Evolutionary conservation across 345 rosid genomes (phyloP), one percentile per base, ranked within the genome.

Genomic region (Salix dunnii): DNA sequence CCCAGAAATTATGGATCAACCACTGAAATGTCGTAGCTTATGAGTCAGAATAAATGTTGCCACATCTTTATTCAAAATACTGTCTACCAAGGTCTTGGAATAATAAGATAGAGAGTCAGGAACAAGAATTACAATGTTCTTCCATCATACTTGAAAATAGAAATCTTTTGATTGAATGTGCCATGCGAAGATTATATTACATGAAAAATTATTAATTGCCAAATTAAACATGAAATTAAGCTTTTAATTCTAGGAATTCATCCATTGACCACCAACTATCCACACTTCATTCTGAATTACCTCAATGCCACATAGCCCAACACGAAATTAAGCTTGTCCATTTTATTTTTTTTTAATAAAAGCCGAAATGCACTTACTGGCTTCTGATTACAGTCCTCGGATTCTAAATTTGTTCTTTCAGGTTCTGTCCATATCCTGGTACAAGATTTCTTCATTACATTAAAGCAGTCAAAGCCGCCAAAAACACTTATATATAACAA

Each of bases 341-440:
- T 53, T n/a, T n/a, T n/a, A n/a, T n/a, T n/a, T 11, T n/a, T n/a
- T n/a, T n/a, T 7, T 7, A 53, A 55, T 18, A 21, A 28, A 36
- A 35, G 35, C 67, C 33, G 21, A 38, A 2, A 73, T 20, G 42
- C 43, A 84, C 92, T 87, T 78, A 89, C 90, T 73, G 61, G 83
- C 68, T 87, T 70, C 13, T 61, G 40, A 80, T 83, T 74, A 69
- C 87, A 77, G 68, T 55, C 76, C 76, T 30, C 67, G 43, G 79
- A 60, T 66, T 70, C 79, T 74, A 74, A 63, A 40, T 49, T 60
- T 58, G 23, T 31, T 61, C 33, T 65, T 68, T 87, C 80, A 33
- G 87, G 87, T 63, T 79, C 68, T 18, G 33, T 74, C 90, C 89
- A 86, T 76, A 82, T 82, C 84, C 87, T 88, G 87, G 68, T 21